Evolutionary conservation across 768 basidiomycete genomes (phyloP).

Genomic region (Ramaria sp.): DNA sequence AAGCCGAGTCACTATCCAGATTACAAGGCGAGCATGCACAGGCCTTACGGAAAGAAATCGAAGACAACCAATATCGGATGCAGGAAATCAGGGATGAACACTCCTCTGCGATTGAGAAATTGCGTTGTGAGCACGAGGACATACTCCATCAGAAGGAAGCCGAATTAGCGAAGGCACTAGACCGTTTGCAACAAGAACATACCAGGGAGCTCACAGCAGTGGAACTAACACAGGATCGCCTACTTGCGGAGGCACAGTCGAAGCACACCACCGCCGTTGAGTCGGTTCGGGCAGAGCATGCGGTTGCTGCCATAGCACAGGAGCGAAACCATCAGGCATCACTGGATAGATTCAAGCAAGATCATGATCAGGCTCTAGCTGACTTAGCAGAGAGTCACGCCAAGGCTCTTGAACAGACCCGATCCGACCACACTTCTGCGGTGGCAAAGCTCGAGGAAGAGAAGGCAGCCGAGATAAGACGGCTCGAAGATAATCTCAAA

Average conservation of each 20-base stretch:
- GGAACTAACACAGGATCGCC: constrained; percentile 67
- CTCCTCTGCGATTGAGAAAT: constrained; percentile 68
- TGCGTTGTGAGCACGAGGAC: constrained; percentile 62
- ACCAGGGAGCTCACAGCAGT: constrained; percentile 59
- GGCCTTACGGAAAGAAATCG: constrained; percentile 49
- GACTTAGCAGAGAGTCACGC: constrained; percentile 53
- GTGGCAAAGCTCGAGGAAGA: constrained; percentile 23
- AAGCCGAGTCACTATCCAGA: constrained; percentile 41
- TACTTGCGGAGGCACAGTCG: constrained; percentile 64
- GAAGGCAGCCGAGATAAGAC: constrained; percentile 30
- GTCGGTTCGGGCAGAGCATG: constrained; percentile 64
- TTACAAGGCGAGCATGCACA: constrained; percentile 44
- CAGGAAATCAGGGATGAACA: constrained; percentile 73
- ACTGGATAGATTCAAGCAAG: constrained; percentile 51
- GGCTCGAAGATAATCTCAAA: not conserved
- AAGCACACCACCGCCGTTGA: constrained; percentile 50
- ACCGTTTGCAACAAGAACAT: constrained; percentile 69
- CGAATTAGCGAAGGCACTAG: constrained; percentile 52
- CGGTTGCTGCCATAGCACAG: constrained; percentile 52
- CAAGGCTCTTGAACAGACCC: constrained; percentile 21
- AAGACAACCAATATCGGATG: constrained; percentile 42
- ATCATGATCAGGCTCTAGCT: constrained; percentile 44
- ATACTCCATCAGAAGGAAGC: constrained; percentile 49
- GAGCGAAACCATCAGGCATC: constrained; percentile 57
- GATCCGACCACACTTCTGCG: constrained; percentile 25